Evolutionary conservation across 768 basidiomycete species (phyloP).

Genomic region (Pholiota conissans): DNA sequence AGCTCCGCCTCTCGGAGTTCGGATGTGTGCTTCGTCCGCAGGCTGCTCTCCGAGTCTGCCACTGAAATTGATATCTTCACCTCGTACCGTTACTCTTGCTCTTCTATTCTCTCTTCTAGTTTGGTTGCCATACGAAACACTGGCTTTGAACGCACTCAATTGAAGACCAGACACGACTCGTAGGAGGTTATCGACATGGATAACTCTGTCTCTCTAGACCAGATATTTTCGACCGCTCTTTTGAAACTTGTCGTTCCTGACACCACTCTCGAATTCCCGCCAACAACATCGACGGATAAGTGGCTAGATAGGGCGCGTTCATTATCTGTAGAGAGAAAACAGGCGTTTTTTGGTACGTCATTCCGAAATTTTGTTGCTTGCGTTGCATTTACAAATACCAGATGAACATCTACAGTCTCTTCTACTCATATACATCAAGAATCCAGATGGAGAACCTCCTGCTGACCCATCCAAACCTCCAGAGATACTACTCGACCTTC

Average conservation of each 20-base stretch:
- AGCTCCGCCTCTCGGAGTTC: too few relatives aligned
- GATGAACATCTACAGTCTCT: conserved; percentile 58
- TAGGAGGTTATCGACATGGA: neutral
- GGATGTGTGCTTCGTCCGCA: too few relatives aligned
- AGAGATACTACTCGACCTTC: conserved; percentile 53
- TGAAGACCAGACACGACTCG: too few relatives aligned
- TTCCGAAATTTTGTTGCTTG: conserved; percentile 7
- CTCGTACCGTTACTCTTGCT: too few relatives aligned
- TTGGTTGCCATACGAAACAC: too few relatives aligned
- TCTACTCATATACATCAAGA: conserved; percentile 56
- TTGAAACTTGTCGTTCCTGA: conserved; percentile 69
- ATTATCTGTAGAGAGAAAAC: conserved; percentile 49
- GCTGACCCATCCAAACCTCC: conserved; percentile 40
- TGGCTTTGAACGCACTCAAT: too few relatives aligned
- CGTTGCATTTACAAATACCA: conserved; percentile 29
- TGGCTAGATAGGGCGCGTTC: conserved; percentile 55
- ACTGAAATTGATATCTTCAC: too few relatives aligned
- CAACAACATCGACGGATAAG: conserved; percentile 41
- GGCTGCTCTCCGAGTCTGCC: too few relatives aligned
- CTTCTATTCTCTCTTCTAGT: too few relatives aligned
- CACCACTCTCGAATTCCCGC: conserved; percentile 61
- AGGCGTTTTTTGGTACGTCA: conserved; percentile 74
- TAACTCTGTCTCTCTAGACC: conserved; percentile 45
- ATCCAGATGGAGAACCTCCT: conserved; percentile 44
- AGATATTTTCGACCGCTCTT: conserved; percentile 57